Percentiles rank a stretch among this genome's conserved stretches.
Conservation (phyloP, 768 basidiomycete genomes). For the Xerocomellus chrysenteron region DNA sequence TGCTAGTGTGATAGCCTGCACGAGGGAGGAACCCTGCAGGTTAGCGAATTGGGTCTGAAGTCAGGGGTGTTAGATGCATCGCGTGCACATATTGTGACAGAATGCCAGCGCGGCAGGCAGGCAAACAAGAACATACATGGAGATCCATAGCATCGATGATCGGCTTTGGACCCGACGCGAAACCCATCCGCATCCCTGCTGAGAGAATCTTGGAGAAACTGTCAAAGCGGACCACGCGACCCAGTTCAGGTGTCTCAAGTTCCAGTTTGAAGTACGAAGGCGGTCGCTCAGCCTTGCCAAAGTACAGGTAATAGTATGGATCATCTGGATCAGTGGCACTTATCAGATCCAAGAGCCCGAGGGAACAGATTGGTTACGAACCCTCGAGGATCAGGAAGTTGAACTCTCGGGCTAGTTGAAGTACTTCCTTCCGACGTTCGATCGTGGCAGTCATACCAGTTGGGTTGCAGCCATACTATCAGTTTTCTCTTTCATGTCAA, state of each 20-base stretch:
- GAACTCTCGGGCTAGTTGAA: slow-evolving; percentile 68
- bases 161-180: slow-evolving; percentile 69
- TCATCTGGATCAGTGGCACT: slow-evolving; percentile 51
- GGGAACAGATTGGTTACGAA: slow-evolving; percentile 20
- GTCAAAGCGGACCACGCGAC: slow-evolving; percentile 85
- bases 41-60: slow-evolving; percentile 63
- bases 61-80: slow-evolving; percentile 9
- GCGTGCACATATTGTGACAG: background rate
- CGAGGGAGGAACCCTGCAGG: slow-evolving; percentile 62
- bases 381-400: slow-evolving; percentile 87
- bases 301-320: slow-evolving; percentile 79
- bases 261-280: slow-evolving; percentile 86
- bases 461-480: slow-evolving; percentile 82
- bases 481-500: background rate
- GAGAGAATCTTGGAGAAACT: slow-evolving; percentile 84
- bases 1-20: slow-evolving; percentile 59
- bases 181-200: slow-evolving; percentile 78
- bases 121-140: slow-evolving; percentile 47
- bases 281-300: slow-evolving; percentile 58
- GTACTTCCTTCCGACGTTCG: slow-evolving; percentile 67
- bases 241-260: slow-evolving; percentile 59
- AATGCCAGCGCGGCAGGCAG: slow-evolving; percentile 13
- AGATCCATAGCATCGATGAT: slow-evolving; percentile 70
- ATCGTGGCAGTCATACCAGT: slow-evolving; percentile 76
- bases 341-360: background rate